Evolutionary conservation across 768 basidiomycete genomes (phyloP), one percentile per base, ranked within the genome.

Genomic region (Suillus tomentosus): DNA sequence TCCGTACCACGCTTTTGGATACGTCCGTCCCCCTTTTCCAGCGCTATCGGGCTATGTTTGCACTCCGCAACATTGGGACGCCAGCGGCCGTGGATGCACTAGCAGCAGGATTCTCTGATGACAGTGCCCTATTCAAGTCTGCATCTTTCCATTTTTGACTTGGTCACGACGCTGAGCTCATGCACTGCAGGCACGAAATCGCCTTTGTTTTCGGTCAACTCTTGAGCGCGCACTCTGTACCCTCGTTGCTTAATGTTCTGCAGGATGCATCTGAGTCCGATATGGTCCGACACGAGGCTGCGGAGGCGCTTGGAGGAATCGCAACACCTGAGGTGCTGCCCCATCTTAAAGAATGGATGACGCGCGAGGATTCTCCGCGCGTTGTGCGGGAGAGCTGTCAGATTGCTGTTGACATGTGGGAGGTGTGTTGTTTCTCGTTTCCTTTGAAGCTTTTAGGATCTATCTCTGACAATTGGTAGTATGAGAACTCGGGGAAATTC

Each of bases 221-320:
- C 50, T 86, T 94, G 59, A 95, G 94, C 1, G 82, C 90, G 6
- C 88, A 95, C 73, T 91, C 95, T 0, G 91, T 99, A 24, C 95
- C 96, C 11, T 84, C 92, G 0, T 81, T 99, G 39, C 74, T 98
- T 42, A 77, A 84, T 45, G 92, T 96, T 36, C 81, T 99, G n/a
- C 80, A 85, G 67, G 79, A 95, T 67, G 62, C 74, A 2, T 72
- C 78, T 2, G 97, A 99, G 76, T 89, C 89, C 13, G 94, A 95
- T 63, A 99, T 99, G 96, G 97, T 99, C 11, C 87, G 97, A 39
- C 97, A 99, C 69, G 97, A 99, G 76, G 97, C 96, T 31, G 97
- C 97, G 4, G 97, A 99, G 76, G 97, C 97, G 8, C 84, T 99
- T 0, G 97, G 97, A n/a, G 94, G 96, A 5, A 99, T 99, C 63